phyloP scores from a whole-genome alignment of 306 rosid genomes.

The Ammopiptanthus mongolicus region DNA sequence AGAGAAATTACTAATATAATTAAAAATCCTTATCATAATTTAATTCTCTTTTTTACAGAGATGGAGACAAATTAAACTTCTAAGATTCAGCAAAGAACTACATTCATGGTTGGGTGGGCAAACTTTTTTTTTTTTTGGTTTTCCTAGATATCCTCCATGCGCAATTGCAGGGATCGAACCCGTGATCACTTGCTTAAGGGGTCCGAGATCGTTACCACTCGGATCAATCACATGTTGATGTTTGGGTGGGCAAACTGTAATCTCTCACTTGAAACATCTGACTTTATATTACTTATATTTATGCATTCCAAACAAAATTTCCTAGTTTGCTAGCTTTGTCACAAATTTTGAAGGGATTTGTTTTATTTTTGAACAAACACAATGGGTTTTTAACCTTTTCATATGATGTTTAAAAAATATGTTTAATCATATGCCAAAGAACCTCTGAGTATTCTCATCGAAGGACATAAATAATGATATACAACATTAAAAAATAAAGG shows the following conservation, averaged over 20 bases:
- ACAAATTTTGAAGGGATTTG: not conserved
- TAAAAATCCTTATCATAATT: not conserved
- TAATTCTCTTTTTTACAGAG: not conserved
- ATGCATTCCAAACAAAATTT: not conserved
- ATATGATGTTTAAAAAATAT: not conserved
- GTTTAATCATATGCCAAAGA: conserved; percentile 1
- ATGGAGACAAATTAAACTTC: not conserved
- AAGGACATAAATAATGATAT: not conserved
- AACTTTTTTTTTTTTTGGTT: too few species aligned
- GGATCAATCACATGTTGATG: too few species aligned
- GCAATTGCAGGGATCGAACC: too few species aligned
- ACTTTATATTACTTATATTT: not conserved
- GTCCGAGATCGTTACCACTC: too few species aligned
- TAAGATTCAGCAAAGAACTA: not conserved
- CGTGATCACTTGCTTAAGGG: too few species aligned
- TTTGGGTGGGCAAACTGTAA: not conserved
- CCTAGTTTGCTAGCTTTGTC: not conserved
- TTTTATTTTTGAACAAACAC: not conserved
- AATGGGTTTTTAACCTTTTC: not conserved
- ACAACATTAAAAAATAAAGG: not conserved
- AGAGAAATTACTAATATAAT: not conserved
- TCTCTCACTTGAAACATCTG: not conserved
- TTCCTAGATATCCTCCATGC: too few species aligned
- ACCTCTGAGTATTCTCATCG: conserved; percentile 14
- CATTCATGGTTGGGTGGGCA: not conserved